Evolutionary conservation across 2,329 filamentous ascomycete species (phyloP).

Genomic region (Colletotrichum sp.): DNA sequence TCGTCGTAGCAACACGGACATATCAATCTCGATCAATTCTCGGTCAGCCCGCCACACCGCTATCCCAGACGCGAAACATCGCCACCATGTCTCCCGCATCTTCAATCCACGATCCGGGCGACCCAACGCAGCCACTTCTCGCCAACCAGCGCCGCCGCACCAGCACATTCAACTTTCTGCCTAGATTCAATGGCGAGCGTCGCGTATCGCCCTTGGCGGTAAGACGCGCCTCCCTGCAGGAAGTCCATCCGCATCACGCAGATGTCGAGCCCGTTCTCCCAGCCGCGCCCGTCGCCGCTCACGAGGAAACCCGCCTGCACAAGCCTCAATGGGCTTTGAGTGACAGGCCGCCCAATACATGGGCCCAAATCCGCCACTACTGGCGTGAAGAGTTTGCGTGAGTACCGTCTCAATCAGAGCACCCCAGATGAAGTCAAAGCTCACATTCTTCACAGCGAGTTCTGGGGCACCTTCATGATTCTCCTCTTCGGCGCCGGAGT

Average conservation of each 20-base stretch:
- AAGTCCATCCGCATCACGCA: constrained; percentile 13
- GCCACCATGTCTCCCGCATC: constrained; percentile 7
- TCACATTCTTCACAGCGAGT: not conserved
- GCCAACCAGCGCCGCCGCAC: not conserved
- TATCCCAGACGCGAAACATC: not conserved
- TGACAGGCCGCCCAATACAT: constrained; percentile 7
- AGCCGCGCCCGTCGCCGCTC: constrained; percentile 9
- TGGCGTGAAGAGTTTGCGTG: constrained; percentile 18
- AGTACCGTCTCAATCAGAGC: not conserved
- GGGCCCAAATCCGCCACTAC: constrained; percentile 7
- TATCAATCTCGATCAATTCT: not conserved
- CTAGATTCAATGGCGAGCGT: not conserved
- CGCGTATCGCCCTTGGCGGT: constrained; percentile 2
- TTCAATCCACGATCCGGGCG: constrained; percentile 12
- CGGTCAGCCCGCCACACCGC: not conserved
- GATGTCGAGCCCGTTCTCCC: constrained; percentile 16
- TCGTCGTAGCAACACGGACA: not conserved
- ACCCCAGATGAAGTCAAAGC: not conserved
- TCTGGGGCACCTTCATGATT: constrained; percentile 19
- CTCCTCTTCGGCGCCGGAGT: constrained; percentile 18
- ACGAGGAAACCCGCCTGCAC: constrained; percentile 16
- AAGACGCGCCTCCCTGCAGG: constrained; percentile 10
- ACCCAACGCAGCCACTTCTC: constrained; percentile 9
- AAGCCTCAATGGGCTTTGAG: constrained; percentile 20
- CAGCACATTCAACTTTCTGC: not conserved